phyloP scores from a whole-genome alignment of 108 stramenopile genomes.

The Conticribra guillardii region DNA sequence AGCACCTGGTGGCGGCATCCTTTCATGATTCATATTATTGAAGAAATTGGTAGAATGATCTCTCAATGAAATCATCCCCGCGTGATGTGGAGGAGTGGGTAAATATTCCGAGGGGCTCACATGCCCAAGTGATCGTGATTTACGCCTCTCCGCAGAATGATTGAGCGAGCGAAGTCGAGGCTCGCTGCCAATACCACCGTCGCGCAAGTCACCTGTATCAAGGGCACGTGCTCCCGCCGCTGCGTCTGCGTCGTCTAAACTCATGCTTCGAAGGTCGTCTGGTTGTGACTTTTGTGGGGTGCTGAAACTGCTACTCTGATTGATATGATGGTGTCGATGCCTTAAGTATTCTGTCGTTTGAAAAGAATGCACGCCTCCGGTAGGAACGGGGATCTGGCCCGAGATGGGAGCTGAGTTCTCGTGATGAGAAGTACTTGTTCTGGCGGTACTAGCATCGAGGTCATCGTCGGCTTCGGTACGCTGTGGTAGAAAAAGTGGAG shows the following conservation, averaged over 20 bases:
- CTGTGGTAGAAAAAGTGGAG: background rate
- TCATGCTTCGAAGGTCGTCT: constrained; percentile 1
- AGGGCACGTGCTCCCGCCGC: constrained; percentile 23
- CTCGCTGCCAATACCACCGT: background rate
- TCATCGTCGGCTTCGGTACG: background rate
- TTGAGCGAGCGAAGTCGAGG: background rate
- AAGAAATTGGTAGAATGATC: constrained; percentile 11
- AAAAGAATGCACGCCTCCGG: constrained; percentile 25
- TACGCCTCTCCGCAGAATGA: background rate
- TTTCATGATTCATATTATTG: background rate
- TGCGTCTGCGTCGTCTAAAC: constrained; percentile 44
- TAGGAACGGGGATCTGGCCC: constrained; percentile 16
- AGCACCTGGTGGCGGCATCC: background rate
- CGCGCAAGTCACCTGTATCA: background rate
- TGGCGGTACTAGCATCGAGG: background rate
- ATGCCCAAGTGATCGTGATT: background rate
- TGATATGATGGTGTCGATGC: background rate
- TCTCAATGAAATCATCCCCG: background rate
- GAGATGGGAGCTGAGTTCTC: constrained; percentile 10
- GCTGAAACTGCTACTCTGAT: background rate
- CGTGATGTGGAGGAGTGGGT: background rate
- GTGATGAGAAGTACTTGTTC: background rate
- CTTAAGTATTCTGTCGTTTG: constrained; percentile 25
- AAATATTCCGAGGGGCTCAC: too few species aligned
- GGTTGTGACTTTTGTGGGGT: background rate